phyloP scores from a whole-genome alignment of 2,329 filamentous ascomycete genomes.

The Tricladium varicosporioides region DNA sequence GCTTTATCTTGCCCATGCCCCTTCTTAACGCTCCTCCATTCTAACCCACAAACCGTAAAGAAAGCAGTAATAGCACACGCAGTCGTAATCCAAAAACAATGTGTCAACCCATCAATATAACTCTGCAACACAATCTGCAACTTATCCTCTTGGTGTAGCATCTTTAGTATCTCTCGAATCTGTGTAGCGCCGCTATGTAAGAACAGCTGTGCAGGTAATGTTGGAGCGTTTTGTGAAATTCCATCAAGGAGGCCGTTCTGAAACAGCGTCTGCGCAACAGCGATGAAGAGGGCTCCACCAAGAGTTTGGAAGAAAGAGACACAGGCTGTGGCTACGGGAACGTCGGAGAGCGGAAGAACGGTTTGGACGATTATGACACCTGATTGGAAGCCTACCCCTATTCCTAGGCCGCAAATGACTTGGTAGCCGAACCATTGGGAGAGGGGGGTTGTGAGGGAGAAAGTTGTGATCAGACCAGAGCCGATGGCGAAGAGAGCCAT shows the following conservation, averaged over 20 bases:
- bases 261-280: constrained; percentile 66
- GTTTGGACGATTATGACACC: constrained; percentile 44
- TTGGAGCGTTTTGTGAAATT: constrained; percentile 44
- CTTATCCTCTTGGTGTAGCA: constrained; percentile 41
- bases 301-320: constrained; percentile 63
- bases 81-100: constrained; percentile 52
- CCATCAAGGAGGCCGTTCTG: constrained; percentile 58
- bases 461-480: constrained; percentile 42
- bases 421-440: constrained; percentile 58
- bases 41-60: constrained; percentile 41
- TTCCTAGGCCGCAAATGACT: constrained; percentile 51
- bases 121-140: constrained; percentile 46
- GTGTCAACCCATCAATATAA: constrained; percentile 54
- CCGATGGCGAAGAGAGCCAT: constrained; percentile 38
- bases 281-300: constrained; percentile 64
- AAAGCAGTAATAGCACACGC: constrained; percentile 48
- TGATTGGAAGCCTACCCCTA: constrained; percentile 22
- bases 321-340: constrained; percentile 50
- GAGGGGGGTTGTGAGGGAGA: constrained; percentile 40
- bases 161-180: constrained; percentile 43
- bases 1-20: constrained; percentile 22
- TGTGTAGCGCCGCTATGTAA: constrained; percentile 53
- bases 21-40: constrained; percentile 55
- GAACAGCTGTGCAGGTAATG: constrained; percentile 47
- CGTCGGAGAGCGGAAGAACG: constrained; percentile 45